These are phyloP conservation scores for Diaporthe sp. DNA, from an alignment of 2,329 filamentous ascomycete species.

Conservation along the genomic window DNA sequence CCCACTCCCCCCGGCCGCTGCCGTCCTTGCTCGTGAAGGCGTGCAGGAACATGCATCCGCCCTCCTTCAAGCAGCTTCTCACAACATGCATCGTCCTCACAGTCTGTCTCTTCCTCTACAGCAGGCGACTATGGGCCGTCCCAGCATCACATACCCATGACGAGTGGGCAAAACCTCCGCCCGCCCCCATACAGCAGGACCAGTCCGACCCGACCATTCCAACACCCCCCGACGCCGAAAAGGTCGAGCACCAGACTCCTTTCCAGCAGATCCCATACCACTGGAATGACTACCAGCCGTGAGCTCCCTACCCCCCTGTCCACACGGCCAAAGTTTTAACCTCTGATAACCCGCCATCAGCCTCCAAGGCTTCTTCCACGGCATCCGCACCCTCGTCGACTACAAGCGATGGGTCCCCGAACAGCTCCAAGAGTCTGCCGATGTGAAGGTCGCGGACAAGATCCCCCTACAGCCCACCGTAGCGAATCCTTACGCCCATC, in stretches of 20 bases:
- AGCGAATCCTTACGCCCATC: constrained; percentile 36
- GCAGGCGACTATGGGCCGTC: constrained; percentile 40
- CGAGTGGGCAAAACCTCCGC: constrained; percentile 38
- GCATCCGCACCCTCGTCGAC: constrained; percentile 40
- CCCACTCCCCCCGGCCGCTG: constrained; percentile 21
- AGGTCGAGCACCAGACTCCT: constrained; percentile 36
- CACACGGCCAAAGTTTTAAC: background rate
- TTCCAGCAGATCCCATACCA: constrained; percentile 40
- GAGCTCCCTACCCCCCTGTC: background rate
- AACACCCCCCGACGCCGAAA: constrained; percentile 14
- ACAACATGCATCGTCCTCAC: constrained; percentile 38
- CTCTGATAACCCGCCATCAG: background rate
- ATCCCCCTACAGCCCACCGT: constrained; percentile 34
- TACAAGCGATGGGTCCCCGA: constrained; percentile 40
- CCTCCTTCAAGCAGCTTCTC: constrained; percentile 41
- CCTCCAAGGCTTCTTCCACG: constrained; percentile 41
- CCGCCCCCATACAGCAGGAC: constrained; percentile 25
- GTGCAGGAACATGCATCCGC: constrained; percentile 41
- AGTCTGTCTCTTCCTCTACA: constrained; percentile 42
- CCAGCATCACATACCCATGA: constrained; percentile 30
- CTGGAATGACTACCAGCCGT: constrained; percentile 41
- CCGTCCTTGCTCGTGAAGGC: constrained; percentile 32
- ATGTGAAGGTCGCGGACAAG: constrained; percentile 39
- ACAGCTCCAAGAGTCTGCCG: constrained; percentile 35
- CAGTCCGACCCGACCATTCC: constrained; percentile 4